Evolutionary conservation across 768 basidiomycete genomes (phyloP), one percentile per base, ranked within the genome.

Genomic region (Leccinum subgranulosum): DNA sequence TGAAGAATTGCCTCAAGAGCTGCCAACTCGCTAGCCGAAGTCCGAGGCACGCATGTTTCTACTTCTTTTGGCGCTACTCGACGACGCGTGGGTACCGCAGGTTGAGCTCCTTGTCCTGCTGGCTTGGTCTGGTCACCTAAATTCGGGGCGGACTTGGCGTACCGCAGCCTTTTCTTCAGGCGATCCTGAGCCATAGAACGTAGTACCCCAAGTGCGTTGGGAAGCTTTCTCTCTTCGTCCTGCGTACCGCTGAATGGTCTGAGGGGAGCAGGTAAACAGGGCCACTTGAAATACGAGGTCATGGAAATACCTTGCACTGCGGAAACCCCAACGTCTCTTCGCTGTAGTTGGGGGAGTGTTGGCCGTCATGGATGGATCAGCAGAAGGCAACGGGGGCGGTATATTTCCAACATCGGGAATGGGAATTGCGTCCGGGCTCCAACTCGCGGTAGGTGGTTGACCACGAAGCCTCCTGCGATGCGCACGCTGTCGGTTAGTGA

Each of bases 81-180:
- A 6, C 10, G 11, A 21, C 41, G 17, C 3, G 8, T 28, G 12
- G 57, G 51, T 17, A 27, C 23, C 1, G 49, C 17, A 11, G 36
- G 49, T 21, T 27, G 51, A 15, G 15, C 36, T 5, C 5, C 29
- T 53, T 49, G 34, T 47, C 28, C 23, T 12, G 23, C 29, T 14
- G 28, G n/a, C 19, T 27, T 54, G 33, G 46, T 29, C 34, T 49
- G 49, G 6, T 57, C 53, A 27, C 60, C 52, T 21, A 72, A 59
- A 36, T 70, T 59, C 29, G 70, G 66, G 12, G 62, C 55, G 10
- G 70, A 70, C 31, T 63, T 72, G 51, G 68, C 57, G 19, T 53
- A 57, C 21, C 63, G 53, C 29, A 63, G 27, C 46, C 53, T 68
- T 49, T 52, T 71, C 58, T 54, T 64, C 39, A 72, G 34, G 27